These are phyloP conservation scores for Phycomyces blakesleeanus DNA, from an alignment of 192 early-diverging fungal genomes.

Conservation along the genomic window DNA sequence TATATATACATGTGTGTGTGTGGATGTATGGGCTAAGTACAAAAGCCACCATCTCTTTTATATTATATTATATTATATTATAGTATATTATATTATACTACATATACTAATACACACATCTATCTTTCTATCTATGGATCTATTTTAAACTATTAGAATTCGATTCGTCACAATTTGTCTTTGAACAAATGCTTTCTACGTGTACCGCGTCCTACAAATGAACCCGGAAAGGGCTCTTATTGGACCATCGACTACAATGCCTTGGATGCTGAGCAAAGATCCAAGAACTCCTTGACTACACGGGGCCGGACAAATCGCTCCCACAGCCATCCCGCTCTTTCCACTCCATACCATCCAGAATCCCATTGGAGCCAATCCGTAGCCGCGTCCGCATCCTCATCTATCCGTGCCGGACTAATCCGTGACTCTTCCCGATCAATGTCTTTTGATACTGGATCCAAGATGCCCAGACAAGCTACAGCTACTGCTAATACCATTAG, in stretches of 20 bases:
- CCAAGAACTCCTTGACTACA: constrained; percentile 9
- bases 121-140: no score
- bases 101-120: constrained; percentile 1
- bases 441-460: no score
- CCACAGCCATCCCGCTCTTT: constrained; percentile 3
- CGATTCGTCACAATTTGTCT: constrained; percentile 80
- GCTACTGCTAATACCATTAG: no score
- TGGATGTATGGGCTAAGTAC: not conserved
- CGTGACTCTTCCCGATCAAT: no score
- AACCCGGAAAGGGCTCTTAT: constrained; percentile 84
- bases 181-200: constrained; percentile 77
- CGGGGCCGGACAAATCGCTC: constrained; percentile 9
- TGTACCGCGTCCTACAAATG: constrained; percentile 72
- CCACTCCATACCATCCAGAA: constrained; percentile 15
- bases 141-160: no score
- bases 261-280: constrained; percentile 28
- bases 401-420: not conserved
- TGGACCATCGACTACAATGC: constrained; percentile 69
- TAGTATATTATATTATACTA: no score
- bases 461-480: no score
- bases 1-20: no score
- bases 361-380: no score
- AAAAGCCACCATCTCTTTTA: not conserved
- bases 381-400: not conserved
- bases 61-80: no score